phyloP scores from a whole-genome alignment of 2,329 filamentous ascomycete genomes.

The Epichloe uncinata region DNA sequence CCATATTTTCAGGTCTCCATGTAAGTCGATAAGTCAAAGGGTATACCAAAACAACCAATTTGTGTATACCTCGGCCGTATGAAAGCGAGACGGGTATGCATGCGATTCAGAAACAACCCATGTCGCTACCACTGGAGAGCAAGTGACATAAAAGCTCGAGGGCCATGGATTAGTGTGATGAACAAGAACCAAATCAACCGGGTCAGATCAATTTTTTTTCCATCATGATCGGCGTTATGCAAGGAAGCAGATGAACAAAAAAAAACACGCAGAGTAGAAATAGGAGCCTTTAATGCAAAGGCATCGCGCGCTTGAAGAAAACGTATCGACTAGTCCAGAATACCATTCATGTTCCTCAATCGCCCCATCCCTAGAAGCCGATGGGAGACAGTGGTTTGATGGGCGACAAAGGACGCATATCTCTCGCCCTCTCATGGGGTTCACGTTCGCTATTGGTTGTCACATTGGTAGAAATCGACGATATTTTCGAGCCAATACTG shows the following conservation, averaged over 20 bases:
- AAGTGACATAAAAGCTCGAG: not conserved
- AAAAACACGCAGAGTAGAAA: not conserved
- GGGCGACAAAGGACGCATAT: slow-evolving; percentile 46
- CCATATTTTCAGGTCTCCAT: slow-evolving; percentile 1
- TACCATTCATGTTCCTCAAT: not conserved
- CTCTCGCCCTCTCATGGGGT: slow-evolving; percentile 17
- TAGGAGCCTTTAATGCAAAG: not conserved
- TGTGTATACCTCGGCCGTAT: not conserved
- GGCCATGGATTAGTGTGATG: not conserved
- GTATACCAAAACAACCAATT: slow-evolving; percentile 13
- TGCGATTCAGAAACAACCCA: not conserved
- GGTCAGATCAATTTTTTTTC: not conserved
- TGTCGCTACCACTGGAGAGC: not conserved
- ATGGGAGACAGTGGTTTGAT: slow-evolving; percentile 54
- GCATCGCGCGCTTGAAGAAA: slow-evolving; percentile 3
- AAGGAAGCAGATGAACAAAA: slow-evolving; percentile 1
- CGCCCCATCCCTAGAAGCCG: slow-evolving; percentile 30
- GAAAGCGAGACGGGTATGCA: not conserved
- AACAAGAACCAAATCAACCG: not conserved
- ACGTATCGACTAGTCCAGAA: slow-evolving; percentile 2
- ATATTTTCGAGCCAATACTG: slow-evolving; percentile 28
- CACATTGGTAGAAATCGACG: slow-evolving; percentile 31
- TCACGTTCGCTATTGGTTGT: slow-evolving; percentile 30
- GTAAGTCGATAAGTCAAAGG: slow-evolving; percentile 10
- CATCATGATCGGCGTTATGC: slow-evolving; percentile 2